phyloP scores from a whole-genome alignment of 2,329 filamentous ascomycete species.

The Furcasterigmium sp. region DNA sequence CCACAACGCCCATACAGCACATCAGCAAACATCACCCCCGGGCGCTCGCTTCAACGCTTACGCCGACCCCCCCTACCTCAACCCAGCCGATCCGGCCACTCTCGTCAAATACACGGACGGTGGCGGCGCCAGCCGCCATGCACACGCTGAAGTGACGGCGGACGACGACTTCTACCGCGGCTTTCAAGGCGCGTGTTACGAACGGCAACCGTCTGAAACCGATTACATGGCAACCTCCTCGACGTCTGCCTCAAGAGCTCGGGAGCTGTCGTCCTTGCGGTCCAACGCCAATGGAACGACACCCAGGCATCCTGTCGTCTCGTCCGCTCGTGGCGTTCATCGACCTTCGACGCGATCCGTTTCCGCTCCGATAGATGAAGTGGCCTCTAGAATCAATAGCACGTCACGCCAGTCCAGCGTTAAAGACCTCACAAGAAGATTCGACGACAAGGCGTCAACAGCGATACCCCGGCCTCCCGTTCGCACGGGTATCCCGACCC shows the following conservation, averaged over 20 bases:
- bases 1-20: background rate
- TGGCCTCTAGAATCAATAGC: constrained; percentile 20
- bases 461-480: constrained; percentile 27
- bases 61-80: constrained; percentile 10
- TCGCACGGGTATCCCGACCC: constrained; percentile 25
- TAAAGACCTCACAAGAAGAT: constrained; percentile 73
- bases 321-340: constrained; percentile 31
- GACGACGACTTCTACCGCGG: constrained; percentile 53
- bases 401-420: constrained; percentile 58
- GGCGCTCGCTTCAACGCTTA: constrained; percentile 10
- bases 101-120: constrained; percentile 13
- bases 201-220: constrained; percentile 13
- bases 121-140: constrained; percentile 23
- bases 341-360: constrained; percentile 45
- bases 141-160: constrained; percentile 39
- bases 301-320: constrained; percentile 39
- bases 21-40: constrained; percentile 8
- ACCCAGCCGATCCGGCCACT: constrained; percentile 17
- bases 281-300: constrained; percentile 46
- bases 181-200: constrained; percentile 32
- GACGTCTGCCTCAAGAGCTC: constrained; percentile 25
- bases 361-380: constrained; percentile 48
- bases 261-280: constrained; percentile 37
- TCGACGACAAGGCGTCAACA: constrained; percentile 55
- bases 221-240: constrained; percentile 34